Evolutionary conservation across 1,284 basidiomycete species (phyloP), one percentile per base, ranked within the genome.

Genomic region (Ustilago bromivora): DNA sequence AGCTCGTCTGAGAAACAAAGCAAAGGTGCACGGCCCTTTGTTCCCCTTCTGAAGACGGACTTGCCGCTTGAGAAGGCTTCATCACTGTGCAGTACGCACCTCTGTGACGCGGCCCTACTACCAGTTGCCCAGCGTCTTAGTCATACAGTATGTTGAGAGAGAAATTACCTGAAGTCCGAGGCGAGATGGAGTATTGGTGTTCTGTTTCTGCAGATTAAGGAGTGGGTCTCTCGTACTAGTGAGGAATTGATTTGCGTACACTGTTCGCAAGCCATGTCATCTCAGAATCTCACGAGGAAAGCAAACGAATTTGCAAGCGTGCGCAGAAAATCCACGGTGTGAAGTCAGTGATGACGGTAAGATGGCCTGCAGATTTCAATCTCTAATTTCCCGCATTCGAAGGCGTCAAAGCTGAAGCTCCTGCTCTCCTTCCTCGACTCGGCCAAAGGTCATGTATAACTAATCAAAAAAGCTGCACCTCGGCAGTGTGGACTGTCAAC

Each of bases 281-380:
- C 28, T 3, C 9, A 17, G 23, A 62, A 71, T 71, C 69, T 71
- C 36, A 71, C 10, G 34, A n/a, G 12, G 63, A 61, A 62, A 41
- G 36, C 31, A 41, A 54, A 51, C 63, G 59, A 66, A 65, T 51
- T 54, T 55, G 17, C 36, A 28, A 28, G 23, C 23, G 23, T 28
- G 23, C 23, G 23, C 23, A 46, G 19, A 58, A 46, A 46, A 46
- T 19, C 12, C 31, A 3, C 53, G 31, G 47, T 58, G 69, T 71
- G 63, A 59, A 60, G 13, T 13, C 23, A 49, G 13, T 31, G 46
- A 11, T 28, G 23, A 28, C 23, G 23, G 23, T 28, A 3, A 23
- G 23, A 28, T 28, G 23, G 19, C 28, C 23, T 49, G 23, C 13
- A 31, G 46, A 23, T n/a, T 28, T 49, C 19, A 49, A 49, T 49